Base-by-base conservation (phyloP, 2,329 filamentous ascomycete genomes). In the Cladobotryum protrusum region DNA sequence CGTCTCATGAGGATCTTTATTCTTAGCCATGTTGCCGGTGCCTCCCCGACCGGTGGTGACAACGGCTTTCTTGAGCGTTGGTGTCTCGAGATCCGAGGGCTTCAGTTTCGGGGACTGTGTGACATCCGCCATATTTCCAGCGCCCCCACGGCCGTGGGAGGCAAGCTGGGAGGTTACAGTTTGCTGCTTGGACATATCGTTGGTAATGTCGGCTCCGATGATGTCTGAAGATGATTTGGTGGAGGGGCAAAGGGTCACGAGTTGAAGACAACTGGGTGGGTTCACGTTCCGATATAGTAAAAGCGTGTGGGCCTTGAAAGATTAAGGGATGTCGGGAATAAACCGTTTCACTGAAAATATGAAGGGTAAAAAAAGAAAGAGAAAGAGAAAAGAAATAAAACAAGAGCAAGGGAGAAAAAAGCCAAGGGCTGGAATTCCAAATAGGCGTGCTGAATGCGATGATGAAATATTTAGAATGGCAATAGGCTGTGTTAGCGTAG, bases 11-110 rank as follows among this genome's bases (percentile, higher is more conserved):
- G 85, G 82, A 59, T 93, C 85, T 55, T 81, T 82, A 63, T 85
- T 84, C 58, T 71, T 74, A 43, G 86, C 83, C 86, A 96, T 95
- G 73, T 95, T 96, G 53, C 90, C 90, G 4, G 81, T 84, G 54
- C 91, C 91, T 49, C 91, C 91, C 46, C 91, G 87, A 50, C 91
- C 91, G 3, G 91, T 96, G 17, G 91, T 96, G 63, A 92, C 90
- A 57, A 88, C 76, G n/a, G 86, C 72, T 43, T 80, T 80, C 72
- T 95, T 96, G 64, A 97, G 81, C 12, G 82, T 86, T 1, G 91
- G 91, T 1, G 90, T 96, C 61, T 85, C 73, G 55, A 95, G 81
- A 62, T 92, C 87, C 51, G 79, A 70, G 41, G 81, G 71, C 29
- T 73, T 69, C 41, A 82, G 59, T 56, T 79, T 71, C 45, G 81